These are phyloP conservation scores for Syzygium malaccense DNA, from an alignment of 441 rosid genomes.

Conservation along the genomic window DNA sequence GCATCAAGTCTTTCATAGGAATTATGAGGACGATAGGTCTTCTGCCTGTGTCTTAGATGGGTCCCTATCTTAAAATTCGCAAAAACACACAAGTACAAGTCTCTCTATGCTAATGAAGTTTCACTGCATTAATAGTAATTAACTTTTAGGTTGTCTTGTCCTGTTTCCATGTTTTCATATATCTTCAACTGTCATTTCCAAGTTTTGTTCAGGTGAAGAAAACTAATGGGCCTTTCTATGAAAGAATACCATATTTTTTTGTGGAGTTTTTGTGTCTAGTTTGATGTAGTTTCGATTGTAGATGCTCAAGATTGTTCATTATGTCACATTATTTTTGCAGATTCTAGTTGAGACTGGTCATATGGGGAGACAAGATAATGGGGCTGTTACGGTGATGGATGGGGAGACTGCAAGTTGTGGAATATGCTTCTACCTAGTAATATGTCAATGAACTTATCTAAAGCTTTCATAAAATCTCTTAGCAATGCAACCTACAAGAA, in stretches of 20 bases:
- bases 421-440: not conserved
- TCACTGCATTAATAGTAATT: not conserved
- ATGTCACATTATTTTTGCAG: conserved; percentile 19
- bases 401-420: conserved; percentile 84
- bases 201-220: not conserved
- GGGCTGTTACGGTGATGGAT: conserved; percentile 76
- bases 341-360: conserved; percentile 92
- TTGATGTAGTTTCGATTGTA: not conserved
- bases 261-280: not conserved
- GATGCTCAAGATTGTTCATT: not conserved
- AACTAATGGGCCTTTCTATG: not conserved
- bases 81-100: not conserved
- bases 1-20: not conserved
- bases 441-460: not conserved
- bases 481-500: not conserved
- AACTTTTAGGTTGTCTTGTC: not conserved
- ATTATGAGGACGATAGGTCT: not conserved
- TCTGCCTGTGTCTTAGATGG: not conserved
- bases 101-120: not conserved
- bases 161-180: not conserved
- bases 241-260: not conserved
- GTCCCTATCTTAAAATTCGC: not conserved
- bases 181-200: not conserved
- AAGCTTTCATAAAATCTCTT: not conserved
- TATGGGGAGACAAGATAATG: conserved; percentile 95